Conservation (phyloP, 352 stramenopile genomes). For the Pythium monospermum region DNA sequence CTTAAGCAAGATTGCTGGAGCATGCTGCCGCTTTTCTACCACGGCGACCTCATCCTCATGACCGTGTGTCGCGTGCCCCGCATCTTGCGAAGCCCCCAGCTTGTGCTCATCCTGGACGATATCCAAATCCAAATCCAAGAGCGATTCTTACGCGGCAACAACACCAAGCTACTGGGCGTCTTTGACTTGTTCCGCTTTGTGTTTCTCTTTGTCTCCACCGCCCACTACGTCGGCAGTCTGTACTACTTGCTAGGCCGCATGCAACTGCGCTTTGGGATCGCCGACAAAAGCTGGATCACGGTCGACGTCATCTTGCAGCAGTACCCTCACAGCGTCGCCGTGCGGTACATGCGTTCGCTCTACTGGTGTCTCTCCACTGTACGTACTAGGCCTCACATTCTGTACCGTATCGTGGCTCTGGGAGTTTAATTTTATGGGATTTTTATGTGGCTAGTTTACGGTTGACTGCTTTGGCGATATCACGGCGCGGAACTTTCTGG, state of each 20-base stretch:
- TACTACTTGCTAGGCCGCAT: constrained; percentile 23
- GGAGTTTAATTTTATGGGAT: too few species aligned
- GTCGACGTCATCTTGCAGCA: constrained; percentile 41
- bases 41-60: constrained; percentile 13
- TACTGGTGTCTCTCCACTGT: constrained; percentile 75
- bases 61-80: constrained; percentile 17
- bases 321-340: constrained; percentile 33
- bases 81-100: constrained; percentile 18
- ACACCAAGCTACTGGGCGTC: constrained; percentile 19
- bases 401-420: too few species aligned
- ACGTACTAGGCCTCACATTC: too few species aligned
- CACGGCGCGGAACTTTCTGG: constrained; percentile 41
- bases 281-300: constrained; percentile 42
- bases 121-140: constrained; percentile 24
- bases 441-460: constrained; percentile 46
- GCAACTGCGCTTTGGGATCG: constrained; percentile 5
- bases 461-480: constrained; percentile 76
- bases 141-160: constrained; percentile 17
- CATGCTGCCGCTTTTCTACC: constrained; percentile 22
- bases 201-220: constrained; percentile 20
- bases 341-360: constrained; percentile 67
- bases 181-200: constrained; percentile 30
- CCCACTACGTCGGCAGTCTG: constrained; percentile 24
- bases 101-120: constrained; percentile 14
- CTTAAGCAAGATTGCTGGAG: constrained; percentile 23